Conservation (phyloP, 208 protist genomes). For the Wallacemonas rigidus region DNA sequence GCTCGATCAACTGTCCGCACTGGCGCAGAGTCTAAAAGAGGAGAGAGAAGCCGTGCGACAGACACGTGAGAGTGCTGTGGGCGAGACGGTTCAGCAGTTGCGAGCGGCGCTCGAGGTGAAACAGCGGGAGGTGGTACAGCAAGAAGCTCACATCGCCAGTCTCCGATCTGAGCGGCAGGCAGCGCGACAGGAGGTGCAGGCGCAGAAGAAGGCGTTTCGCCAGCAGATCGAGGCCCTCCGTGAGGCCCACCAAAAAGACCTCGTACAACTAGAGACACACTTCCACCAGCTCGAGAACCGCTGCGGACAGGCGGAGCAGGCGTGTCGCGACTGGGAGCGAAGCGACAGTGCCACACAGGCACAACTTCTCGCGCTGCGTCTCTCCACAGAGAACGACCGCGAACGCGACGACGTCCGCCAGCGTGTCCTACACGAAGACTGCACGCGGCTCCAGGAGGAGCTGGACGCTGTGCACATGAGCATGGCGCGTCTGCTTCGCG, state of each 20-base stretch:
- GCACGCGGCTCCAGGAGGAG: slow-evolving; percentile 50
- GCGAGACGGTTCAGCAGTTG: slow-evolving; percentile 26
- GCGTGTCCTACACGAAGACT: slow-evolving; percentile 27
- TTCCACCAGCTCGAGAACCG: slow-evolving; percentile 19
- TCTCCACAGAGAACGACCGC: neutral
- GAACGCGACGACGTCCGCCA: neutral
- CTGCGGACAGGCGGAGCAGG: slow-evolving; percentile 18
- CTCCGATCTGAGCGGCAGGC: slow-evolving; percentile 34
- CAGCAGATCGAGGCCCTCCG: slow-evolving; percentile 17
- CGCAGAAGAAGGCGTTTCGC: slow-evolving; percentile 20
- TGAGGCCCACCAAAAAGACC: slow-evolving; percentile 16
- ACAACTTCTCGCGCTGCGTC: slow-evolving; percentile 16
- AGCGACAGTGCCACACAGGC: slow-evolving; percentile 10
- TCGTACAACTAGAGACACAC: slow-evolving; percentile 33
- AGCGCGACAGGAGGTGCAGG: slow-evolving; percentile 20
- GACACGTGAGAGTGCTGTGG: slow-evolving; percentile 13
- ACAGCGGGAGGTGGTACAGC: slow-evolving; percentile 10
- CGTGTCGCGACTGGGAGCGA: slow-evolving; percentile 5
- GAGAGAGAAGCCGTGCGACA: slow-evolving; percentile 24
- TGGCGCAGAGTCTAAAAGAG: slow-evolving; percentile 20
- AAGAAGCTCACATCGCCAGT: slow-evolving; percentile 18
- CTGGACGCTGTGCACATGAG: slow-evolving; percentile 63
- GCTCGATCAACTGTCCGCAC: neutral
- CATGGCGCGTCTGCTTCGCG: slow-evolving; percentile 72
- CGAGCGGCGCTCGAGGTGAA: slow-evolving; percentile 19